Conservation (phyloP, 139 green algal species). For the Pleodorina starrii region DNA sequence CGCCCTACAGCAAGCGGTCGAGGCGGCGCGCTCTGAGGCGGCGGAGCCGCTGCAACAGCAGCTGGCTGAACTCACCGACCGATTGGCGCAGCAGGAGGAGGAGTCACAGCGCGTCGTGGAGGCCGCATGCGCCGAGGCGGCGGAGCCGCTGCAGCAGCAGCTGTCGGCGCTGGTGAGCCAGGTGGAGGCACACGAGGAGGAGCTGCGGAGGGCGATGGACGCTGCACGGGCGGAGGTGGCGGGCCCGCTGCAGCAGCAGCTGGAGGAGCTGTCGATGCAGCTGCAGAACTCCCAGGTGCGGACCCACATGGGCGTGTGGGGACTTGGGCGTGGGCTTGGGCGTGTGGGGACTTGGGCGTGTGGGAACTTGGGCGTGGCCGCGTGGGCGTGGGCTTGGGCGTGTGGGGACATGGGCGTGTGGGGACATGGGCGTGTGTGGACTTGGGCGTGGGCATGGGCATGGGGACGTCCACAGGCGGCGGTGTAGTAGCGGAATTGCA, state of each 20-base stretch:
- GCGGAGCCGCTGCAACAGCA: conserved; percentile 12
- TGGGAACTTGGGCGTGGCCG: too few relatives aligned
- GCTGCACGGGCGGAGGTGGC: neutral
- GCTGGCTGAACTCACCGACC: conserved; percentile 26
- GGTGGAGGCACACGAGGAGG: neutral
- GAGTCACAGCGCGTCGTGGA: neutral
- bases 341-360: too few relatives aligned
- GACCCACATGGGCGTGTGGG: too few relatives aligned
- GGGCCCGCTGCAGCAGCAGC: conserved; percentile 18
- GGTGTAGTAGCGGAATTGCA: too few relatives aligned
- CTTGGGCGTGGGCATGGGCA: too few relatives aligned
- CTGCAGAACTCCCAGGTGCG: conserved; percentile 45
- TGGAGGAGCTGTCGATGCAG: conserved; percentile 43
- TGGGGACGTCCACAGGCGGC: too few relatives aligned
- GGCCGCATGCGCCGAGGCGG: neutral
- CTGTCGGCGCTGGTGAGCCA: conserved; percentile 11
- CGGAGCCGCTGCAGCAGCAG: conserved; percentile 9
- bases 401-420: too few relatives aligned
- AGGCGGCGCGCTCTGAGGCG: neutral
- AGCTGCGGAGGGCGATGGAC: neutral
- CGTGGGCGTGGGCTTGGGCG: too few relatives aligned
- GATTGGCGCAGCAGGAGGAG: neutral
- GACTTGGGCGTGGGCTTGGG: too few relatives aligned
- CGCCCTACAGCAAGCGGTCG: neutral
- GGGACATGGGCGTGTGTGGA: too few relatives aligned